A percentile compares a stretch with the other conserved stretches of the same genome.
Conservation (phyloP, 192 early-diverging fungal genomes). For the Umbelopsis sp. region DNA sequence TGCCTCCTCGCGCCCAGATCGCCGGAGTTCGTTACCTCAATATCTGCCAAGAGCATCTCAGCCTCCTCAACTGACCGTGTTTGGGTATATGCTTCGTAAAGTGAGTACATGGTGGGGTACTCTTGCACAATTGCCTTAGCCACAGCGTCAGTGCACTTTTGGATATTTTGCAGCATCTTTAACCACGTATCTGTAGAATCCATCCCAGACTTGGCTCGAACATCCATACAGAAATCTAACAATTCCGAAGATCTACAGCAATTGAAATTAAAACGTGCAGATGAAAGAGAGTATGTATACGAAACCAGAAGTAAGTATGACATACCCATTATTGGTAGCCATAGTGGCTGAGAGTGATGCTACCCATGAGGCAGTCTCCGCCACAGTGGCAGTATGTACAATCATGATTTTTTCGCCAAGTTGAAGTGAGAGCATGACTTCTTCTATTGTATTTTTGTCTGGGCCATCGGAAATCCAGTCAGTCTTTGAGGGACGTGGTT, state of each 20-base stretch:
- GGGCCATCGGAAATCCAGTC: constrained; percentile 3
- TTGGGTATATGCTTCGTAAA: constrained; percentile 40
- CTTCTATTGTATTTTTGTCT: not conserved
- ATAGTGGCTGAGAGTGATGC: not conserved
- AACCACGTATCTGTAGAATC: constrained; percentile 39
- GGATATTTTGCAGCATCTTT: constrained; percentile 47
- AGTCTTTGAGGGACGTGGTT: not conserved
- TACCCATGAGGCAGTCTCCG: constrained; percentile 5
- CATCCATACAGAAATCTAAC: constrained; percentile 10
- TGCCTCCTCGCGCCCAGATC: no score
- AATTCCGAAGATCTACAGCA: not conserved
- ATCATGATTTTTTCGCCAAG: not conserved
- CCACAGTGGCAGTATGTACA: not conserved
- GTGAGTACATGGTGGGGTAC: constrained; percentile 38
- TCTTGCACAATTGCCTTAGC: constrained; percentile 38
- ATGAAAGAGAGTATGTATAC: not conserved
- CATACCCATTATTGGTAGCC: not conserved
- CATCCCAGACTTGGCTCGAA: constrained; percentile 27
- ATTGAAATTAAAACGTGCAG: not conserved
- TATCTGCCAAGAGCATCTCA: constrained; percentile 34
- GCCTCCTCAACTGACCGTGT: constrained; percentile 21
- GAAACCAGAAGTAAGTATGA: no score
- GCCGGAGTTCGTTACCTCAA: constrained; percentile 33
- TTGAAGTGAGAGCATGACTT: not conserved
- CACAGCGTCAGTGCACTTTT: constrained; percentile 37